Evolutionary conservation across 805 yeast genomes (phyloP), one percentile per base, ranked within the genome.

Genomic region (Saccharomycopsis sp.): DNA sequence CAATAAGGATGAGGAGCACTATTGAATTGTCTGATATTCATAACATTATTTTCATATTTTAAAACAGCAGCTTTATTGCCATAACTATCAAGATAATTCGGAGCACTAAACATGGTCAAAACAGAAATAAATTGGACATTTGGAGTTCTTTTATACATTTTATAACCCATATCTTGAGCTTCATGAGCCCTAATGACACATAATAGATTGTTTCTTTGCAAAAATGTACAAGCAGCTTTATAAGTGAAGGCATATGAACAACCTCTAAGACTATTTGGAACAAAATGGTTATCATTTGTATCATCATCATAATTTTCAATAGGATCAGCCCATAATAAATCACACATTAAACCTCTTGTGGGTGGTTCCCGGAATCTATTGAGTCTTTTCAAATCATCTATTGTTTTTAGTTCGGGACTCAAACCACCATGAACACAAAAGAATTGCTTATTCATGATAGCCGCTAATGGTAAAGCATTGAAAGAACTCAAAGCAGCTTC

Each of bases 361-460:
- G 98, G 97, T 21, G 95, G 95, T 56, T 87, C 95, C 42, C 80
- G 68, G 63, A 88, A 89, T 49, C 98, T 70, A 60, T 88, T 76
- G 30, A 89, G 63, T 28, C 61, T 65, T 23, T 70, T 67, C 26
- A 89, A 61, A 55, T 87, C 96, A 34, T 75, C 76, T 30, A 85
- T 64, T 2, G 79, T 63, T 40, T 67, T 70, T 48, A 89, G 63
- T 40, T 86, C 92, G 3, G 95, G 96, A 8, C 95, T 84, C 10
- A 89, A 67, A 12, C 97, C 97, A 39, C 97, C 98, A 57, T 89
- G 98, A 39, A 87, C 94, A 60, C 97, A 89, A 56, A 89, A 81
- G 52, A 88, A 89, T 60, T 89, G 96, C 47, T 77, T 77, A 62
- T 87, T 88, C 89, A 89, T 82, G 20, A 89, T 66, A 0, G 96